Evolutionary conservation across 139 green algal genomes (phyloP).

Genomic region (Zygnema cylindricum): DNA sequence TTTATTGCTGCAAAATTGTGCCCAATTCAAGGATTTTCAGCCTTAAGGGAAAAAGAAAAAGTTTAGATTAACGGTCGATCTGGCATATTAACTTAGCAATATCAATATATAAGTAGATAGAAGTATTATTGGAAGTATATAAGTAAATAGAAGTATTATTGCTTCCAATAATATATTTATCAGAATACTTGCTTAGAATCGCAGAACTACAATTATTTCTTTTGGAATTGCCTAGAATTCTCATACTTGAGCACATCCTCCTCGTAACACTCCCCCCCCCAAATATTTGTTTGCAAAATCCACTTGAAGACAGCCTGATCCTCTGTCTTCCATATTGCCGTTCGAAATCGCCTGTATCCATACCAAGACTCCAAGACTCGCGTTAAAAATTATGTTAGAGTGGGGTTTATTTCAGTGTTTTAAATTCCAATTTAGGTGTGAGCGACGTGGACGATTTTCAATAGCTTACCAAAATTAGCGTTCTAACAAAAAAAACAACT

Average conservation of each 20-base stretch:
- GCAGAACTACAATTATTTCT: not conserved
- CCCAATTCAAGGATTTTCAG: not conserved
- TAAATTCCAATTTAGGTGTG: too few relatives aligned
- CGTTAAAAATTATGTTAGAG: too few relatives aligned
- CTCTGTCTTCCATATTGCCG: conserved; percentile 44
- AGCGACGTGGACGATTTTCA: too few relatives aligned
- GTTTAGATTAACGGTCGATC: too few relatives aligned
- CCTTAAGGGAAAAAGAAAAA: too few relatives aligned
- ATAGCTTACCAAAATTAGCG: too few relatives aligned
- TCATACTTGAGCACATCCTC: conserved; percentile 44
- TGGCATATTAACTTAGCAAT: not conserved
- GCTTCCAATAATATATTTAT: not conserved
- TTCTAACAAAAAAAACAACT: too few relatives aligned
- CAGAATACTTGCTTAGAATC: not conserved
- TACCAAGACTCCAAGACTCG: too few relatives aligned
- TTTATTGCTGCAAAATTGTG: not conserved
- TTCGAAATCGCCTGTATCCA: conserved; percentile 17
- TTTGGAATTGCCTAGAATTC: not conserved
- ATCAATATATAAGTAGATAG: not conserved
- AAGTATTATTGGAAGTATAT: not conserved
- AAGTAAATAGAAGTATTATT: not conserved
- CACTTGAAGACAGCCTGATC: conserved; percentile 20
- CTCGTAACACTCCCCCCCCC: conserved; percentile 32
- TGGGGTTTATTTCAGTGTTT: too few relatives aligned
- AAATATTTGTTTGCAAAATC: conserved; percentile 52